Evolutionary conservation across 2,329 filamentous ascomycete genomes (phyloP).

Genomic region (Volutella citrinella): DNA sequence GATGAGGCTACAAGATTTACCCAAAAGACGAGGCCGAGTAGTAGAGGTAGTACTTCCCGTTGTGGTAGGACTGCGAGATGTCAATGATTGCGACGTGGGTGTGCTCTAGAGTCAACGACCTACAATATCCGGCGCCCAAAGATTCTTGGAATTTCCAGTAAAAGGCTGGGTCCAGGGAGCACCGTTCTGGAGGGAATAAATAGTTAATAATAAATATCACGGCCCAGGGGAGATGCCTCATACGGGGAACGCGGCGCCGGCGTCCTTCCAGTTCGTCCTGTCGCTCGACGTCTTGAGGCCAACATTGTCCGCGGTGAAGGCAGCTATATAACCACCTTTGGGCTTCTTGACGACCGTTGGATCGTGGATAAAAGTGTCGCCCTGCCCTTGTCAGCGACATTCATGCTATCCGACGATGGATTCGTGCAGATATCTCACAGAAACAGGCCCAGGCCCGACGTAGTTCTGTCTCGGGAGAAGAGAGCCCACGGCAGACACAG

Average conservation of each 20-base stretch:
- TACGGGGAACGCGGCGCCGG: slow-evolving; percentile 28
- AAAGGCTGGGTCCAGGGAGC: slow-evolving; percentile 30
- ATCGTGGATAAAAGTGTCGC: slow-evolving; percentile 26
- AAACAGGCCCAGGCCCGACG: slow-evolving; percentile 23
- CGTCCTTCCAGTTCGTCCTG: slow-evolving; percentile 28
- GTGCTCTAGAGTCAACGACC: too few species aligned
- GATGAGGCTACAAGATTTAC: too few species aligned
- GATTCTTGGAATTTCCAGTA: slow-evolving; percentile 27
- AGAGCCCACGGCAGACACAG: slow-evolving; percentile 14
- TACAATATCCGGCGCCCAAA: slow-evolving; percentile 58
- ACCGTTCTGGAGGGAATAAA: too few species aligned
- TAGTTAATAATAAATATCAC: too few species aligned
- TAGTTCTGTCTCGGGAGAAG: slow-evolving; percentile 8
- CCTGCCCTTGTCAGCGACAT: too few species aligned
- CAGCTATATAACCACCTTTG: slow-evolving; percentile 25
- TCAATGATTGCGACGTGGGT: too few species aligned
- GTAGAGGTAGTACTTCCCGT: slow-evolving; percentile 30
- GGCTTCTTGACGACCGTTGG: slow-evolving; percentile 28
- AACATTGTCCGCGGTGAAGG: slow-evolving; percentile 25
- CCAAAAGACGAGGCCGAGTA: slow-evolving; percentile 31
- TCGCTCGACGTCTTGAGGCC: slow-evolving; percentile 31
- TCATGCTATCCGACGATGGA: too few species aligned
- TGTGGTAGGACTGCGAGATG: slow-evolving; percentile 31
- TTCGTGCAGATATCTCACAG: too few species aligned
- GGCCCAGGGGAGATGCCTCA: too few species aligned